Percentiles rank a stretch among this genome's conserved stretches.
These are phyloP conservation scores for Tricholoma matsutake DNA, from an alignment of 768 basidiomycete species.

Conservation along the genomic window DNA sequence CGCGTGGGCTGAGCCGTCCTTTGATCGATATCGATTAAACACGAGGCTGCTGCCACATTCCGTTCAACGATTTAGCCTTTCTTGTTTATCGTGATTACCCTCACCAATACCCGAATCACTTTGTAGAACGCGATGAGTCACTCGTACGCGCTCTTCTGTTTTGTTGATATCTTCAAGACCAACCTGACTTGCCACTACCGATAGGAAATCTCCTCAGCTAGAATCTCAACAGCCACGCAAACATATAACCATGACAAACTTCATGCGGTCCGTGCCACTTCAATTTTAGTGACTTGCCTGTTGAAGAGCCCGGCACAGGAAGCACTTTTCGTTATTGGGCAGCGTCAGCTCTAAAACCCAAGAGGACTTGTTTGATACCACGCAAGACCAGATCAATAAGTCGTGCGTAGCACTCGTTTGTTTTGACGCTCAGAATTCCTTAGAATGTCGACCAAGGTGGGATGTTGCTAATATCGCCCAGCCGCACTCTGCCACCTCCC, in stretches of 20 bases:
- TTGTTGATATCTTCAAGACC: background rate
- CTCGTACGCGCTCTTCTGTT: background rate
- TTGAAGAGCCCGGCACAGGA: background rate
- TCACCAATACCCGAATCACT: background rate
- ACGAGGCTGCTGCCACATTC: background rate
- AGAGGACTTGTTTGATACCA: background rate
- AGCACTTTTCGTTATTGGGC: background rate
- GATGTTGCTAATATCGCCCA: background rate
- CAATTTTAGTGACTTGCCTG: background rate
- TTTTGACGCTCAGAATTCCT: background rate
- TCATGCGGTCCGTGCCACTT: background rate
- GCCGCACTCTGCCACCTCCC: background rate
- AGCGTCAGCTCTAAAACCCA: background rate
- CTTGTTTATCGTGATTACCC: background rate
- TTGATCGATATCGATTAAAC: constrained; percentile 5
- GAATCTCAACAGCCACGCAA: background rate
- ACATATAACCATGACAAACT: too few species aligned
- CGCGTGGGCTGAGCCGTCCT: background rate
- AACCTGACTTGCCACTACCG: background rate
- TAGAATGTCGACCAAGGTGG: background rate
- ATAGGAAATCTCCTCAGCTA: background rate
- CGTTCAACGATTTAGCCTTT: background rate
- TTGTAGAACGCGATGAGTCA: background rate
- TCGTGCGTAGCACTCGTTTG: background rate
- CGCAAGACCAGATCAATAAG: background rate